phyloP scores from a whole-genome alignment of 1,139 yeast genomes.

The Saccharomyces uvarum region DNA sequence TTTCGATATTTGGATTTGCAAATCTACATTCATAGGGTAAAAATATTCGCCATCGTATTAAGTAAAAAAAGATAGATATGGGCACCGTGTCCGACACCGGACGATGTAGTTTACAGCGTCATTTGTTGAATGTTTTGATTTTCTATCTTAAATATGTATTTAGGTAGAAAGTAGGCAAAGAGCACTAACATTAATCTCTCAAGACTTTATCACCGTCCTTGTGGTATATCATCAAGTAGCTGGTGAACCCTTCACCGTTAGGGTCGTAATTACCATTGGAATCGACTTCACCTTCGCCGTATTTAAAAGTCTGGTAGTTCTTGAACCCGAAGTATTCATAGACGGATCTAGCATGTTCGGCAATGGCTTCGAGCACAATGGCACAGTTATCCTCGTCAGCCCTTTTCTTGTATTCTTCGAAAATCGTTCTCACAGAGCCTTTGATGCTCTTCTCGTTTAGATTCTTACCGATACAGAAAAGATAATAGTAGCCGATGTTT shows the following conservation, averaged over 20 bases:
- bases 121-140: too few species aligned
- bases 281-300: constrained; percentile 31
- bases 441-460: constrained; percentile 19
- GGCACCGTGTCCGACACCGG: too few species aligned
- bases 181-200: constrained; percentile 1
- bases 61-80: background rate
- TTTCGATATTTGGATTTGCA: background rate
- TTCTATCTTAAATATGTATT: background rate
- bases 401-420: constrained; percentile 25
- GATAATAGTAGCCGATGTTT: constrained; percentile 25
- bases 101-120: too few species aligned
- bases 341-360: constrained; percentile 30
- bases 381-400: constrained; percentile 31
- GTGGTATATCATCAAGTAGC: constrained; percentile 29
- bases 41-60: background rate
- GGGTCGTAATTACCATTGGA: constrained; percentile 23
- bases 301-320: constrained; percentile 24
- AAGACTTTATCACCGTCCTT: constrained; percentile 18
- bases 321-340: constrained; percentile 33
- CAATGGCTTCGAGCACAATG: constrained; percentile 32
- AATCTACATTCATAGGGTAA: background rate
- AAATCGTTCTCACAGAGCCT: constrained; percentile 31
- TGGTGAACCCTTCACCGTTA: constrained; percentile 29
- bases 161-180: background rate
- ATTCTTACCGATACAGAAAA: constrained; percentile 30